phyloP scores from a whole-genome alignment of 768 basidiomycete species.

The Tephrocybe sp. region DNA sequence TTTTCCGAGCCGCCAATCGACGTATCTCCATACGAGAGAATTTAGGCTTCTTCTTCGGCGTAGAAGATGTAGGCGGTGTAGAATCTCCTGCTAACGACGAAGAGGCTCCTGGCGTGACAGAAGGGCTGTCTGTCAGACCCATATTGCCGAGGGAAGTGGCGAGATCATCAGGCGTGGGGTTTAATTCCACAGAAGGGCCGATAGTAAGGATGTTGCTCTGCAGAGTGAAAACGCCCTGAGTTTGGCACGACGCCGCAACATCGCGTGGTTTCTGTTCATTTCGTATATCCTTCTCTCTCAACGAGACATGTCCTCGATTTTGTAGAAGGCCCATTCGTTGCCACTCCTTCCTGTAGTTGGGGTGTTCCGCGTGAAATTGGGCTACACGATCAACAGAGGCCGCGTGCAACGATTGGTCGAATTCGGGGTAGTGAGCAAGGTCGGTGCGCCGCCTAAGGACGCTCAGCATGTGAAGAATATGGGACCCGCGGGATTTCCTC shows the following conservation, averaged over 20 bases:
- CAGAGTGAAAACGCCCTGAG: no score
- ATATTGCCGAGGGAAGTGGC: not conserved
- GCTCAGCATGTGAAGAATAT: constrained; percentile 10
- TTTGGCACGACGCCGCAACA: no score
- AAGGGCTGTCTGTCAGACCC: not conserved
- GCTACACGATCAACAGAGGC: constrained; percentile 3
- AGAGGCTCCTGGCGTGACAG: not conserved
- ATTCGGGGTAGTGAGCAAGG: constrained; percentile 6
- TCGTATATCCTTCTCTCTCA: not conserved
- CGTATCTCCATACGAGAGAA: constrained; percentile 14
- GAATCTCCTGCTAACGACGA: not conserved
- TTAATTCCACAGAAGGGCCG: no score
- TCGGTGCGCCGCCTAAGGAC: constrained; percentile 2
- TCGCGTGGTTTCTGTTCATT: no score
- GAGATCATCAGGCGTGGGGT: not conserved
- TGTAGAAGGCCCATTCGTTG: constrained; percentile 12
- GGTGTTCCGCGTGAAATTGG: constrained; percentile 6
- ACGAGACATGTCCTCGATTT: not conserved
- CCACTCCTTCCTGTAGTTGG: constrained; percentile 12
- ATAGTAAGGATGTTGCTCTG: no score
- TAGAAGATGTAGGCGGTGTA: not conserved
- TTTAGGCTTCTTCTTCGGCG: constrained; percentile 2
- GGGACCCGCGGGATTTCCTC: not conserved
- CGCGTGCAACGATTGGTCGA: constrained; percentile 10
- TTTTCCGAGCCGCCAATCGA: constrained; percentile 11